These are phyloP conservation scores for Microdochium trichocladiopsis DNA, from an alignment of 2,329 filamentous ascomycete genomes.

Conservation along the genomic window DNA sequence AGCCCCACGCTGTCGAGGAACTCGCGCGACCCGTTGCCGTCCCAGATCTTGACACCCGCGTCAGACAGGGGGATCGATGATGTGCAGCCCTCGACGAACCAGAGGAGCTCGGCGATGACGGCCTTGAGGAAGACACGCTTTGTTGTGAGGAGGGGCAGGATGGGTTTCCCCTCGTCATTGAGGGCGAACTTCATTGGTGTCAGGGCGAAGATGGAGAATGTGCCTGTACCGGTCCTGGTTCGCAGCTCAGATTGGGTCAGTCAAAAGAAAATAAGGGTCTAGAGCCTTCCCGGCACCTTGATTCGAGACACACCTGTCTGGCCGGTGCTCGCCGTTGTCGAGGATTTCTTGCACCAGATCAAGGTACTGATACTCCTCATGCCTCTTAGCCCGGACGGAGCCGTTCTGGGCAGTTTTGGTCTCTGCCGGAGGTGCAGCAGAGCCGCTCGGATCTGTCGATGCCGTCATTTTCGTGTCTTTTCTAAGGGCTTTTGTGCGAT, in stretches of 20 bases:
- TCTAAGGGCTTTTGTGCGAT: no score
- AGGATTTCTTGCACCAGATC: conserved; percentile 83
- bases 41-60: conserved; percentile 93
- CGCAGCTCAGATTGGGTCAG: background rate
- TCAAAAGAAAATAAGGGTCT: conserved; percentile 3
- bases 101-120: conserved; percentile 86
- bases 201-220: conserved; percentile 82
- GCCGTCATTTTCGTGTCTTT: background rate
- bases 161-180: conserved; percentile 49
- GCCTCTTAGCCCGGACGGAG: conserved; percentile 20
- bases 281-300: background rate
- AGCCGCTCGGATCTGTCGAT: background rate
- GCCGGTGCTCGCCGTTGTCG: conserved; percentile 74
- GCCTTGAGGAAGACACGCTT: conserved; percentile 93
- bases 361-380: conserved; percentile 94
- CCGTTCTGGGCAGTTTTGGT: background rate
- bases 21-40: conserved; percentile 87
- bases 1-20: conserved; percentile 85
- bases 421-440: background rate
- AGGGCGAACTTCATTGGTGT: conserved; percentile 81
- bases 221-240: conserved; percentile 82
- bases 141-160: conserved; percentile 91
- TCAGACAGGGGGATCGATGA: conserved; percentile 70
- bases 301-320: conserved; percentile 57
- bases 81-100: conserved; percentile 86